Evolutionary conservation across 1,139 yeast genomes (phyloP), one percentile per base, ranked within the genome.

Genomic region (Saccharomyces hybrid): DNA sequence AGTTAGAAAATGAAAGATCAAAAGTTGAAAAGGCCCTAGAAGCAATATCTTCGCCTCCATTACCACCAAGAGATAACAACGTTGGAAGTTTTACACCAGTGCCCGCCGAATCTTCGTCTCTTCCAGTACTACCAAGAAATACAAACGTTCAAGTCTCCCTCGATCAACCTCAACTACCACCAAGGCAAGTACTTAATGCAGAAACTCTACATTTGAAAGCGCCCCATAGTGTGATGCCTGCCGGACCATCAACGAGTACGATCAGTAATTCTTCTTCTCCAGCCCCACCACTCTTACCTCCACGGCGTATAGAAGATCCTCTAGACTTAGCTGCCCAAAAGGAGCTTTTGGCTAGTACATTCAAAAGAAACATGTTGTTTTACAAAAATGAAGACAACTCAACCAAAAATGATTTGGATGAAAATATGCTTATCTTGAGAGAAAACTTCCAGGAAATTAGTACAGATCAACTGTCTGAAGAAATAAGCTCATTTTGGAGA

Each of bases 261-360:
- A 6, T 31, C 5, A 16, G 21, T 7, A 14, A 8, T 21, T 11
- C 47, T 6, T n/a, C 16, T 29, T 32, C 29, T 11, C n/a, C 29
- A 6, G 27, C 24, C 8, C 46, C 49, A 14, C 54, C 54, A 9
- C 31, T 42, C 2, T 16, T 52, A 12, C 54, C 54, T 21, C 54
- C 54, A 11, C 49, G 54, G 26, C 46, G 47, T 21, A 29, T 54
- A 26, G 57, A 56, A 49, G 86, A 80, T 56, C 72, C 77, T 44
- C 12, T 38, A 19, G 44, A 38, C 44, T 19, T 38, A 19, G 44
- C 44, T 9, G 24, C 44, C 4, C 24, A 19, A 8, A 38, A 7
- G n/a, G 21, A 38, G 11, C 19, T 38, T 24, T 5, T 38, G 19
- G 44, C 44, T 3, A 38, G 44, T 38, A 38, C 44, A 38, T 38